Evolutionary conservation across 331 rosid genomes (phyloP).

Genomic region (Pyrus hybrid): DNA sequence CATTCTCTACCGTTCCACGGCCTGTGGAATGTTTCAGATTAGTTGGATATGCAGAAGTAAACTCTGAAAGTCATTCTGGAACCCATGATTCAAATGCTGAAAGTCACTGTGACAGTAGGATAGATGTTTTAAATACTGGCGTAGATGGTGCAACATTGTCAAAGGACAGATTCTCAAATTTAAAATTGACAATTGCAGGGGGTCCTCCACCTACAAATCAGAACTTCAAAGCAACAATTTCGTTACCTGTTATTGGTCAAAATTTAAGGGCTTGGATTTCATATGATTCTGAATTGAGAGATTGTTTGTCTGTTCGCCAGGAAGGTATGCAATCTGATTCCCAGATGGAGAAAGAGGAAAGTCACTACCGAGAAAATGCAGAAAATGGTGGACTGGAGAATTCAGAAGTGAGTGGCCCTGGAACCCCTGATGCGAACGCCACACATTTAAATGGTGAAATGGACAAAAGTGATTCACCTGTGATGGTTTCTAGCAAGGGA

Average conservation of each 20-base stretch:
- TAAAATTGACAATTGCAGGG: constrained; percentile 87
- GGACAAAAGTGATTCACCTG: constrained; percentile 10
- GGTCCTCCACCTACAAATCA: constrained; percentile 94
- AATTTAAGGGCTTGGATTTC: constrained; percentile 73
- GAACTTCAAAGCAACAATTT: constrained; percentile 75
- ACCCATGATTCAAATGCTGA: constrained; percentile 17
- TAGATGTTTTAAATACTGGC: constrained; percentile 14
- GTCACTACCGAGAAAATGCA: constrained; percentile 8
- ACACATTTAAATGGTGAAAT: constrained; percentile 1
- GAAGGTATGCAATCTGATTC: constrained; percentile 23
- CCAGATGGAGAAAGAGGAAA: constrained; percentile 23
- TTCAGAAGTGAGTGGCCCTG: constrained; percentile 19
- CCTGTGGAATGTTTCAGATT: constrained; percentile 68
- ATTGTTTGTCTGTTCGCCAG: constrained; percentile 18
- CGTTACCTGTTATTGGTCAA: constrained; percentile 76
- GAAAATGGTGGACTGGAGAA: constrained; percentile 30
- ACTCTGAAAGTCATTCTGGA: constrained; percentile 29
- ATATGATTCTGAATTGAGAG: constrained; percentile 40
- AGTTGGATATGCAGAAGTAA: constrained; percentile 55
- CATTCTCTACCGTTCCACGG: constrained; percentile 49
- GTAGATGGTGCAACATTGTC: constrained; percentile 33
- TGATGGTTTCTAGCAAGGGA: constrained; percentile 17
- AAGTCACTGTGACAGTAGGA: constrained; percentile 28
- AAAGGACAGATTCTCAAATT: constrained; percentile 34
- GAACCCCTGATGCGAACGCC: constrained; percentile 7